phyloP scores from a whole-genome alignment of 179 eudicot genomes.

The Spinacia oleracea region DNA sequence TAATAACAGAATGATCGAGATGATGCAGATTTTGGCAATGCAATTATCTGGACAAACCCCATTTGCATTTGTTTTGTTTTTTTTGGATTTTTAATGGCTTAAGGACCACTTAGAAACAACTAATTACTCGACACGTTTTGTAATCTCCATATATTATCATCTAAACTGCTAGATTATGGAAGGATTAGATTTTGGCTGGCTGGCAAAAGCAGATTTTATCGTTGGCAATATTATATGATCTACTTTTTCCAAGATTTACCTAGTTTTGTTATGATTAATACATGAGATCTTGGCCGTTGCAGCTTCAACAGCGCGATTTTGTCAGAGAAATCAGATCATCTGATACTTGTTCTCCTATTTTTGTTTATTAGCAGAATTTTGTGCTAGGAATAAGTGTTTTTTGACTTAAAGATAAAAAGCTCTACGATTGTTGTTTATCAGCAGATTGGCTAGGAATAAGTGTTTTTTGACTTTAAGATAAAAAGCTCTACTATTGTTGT shows the following conservation, averaged over 20 bases:
- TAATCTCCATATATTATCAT: conserved; percentile 3
- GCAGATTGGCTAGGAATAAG: background rate
- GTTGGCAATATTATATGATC: background rate
- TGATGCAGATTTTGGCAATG: conserved; percentile 13
- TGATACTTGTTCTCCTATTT: background rate
- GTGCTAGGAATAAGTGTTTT: background rate
- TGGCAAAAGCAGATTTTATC: background rate
- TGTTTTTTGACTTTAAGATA: too few relatives aligned
- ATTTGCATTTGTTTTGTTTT: background rate
- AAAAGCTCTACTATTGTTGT: background rate
- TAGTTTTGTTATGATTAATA: background rate
- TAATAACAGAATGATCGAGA: background rate
- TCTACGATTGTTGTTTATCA: background rate
- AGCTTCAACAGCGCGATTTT: background rate
- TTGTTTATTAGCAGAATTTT: background rate
- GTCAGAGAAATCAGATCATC: background rate
- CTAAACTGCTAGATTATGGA: conserved; percentile 10
- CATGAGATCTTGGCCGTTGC: background rate
- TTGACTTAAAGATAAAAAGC: too few relatives aligned
- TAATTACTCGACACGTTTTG: background rate
- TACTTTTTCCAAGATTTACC: background rate
- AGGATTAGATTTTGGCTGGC: conserved; percentile 2
- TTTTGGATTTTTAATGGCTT: background rate
- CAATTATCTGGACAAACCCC: conserved; percentile 17
- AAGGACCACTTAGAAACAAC: conserved; percentile 16